phyloP scores from a whole-genome alignment of 2,329 filamentous ascomycete genomes.

The Trichoderma atrobrunneum region DNA sequence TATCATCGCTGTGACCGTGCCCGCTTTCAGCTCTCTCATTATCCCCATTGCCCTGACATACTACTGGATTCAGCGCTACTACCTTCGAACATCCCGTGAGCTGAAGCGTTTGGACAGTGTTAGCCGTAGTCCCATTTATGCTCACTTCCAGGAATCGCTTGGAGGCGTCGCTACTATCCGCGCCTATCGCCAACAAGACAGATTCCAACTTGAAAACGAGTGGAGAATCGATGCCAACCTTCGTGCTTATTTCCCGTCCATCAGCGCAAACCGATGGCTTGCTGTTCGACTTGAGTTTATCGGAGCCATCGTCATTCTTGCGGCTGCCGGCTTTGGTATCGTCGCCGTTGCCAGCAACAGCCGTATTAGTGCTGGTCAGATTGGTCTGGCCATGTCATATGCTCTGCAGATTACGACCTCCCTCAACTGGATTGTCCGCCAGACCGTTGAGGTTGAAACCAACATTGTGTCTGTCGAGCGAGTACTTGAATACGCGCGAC shows the following conservation, averaged over 20 bases:
- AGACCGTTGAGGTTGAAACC: slow-evolving; percentile 99
- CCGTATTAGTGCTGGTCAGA: slow-evolving; percentile 65
- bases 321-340: slow-evolving; percentile 78
- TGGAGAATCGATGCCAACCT: slow-evolving; percentile 96
- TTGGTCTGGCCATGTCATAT: slow-evolving; percentile 95
- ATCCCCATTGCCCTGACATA: slow-evolving; percentile 79
- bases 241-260: slow-evolving; percentile 90
- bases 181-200: slow-evolving; percentile 82
- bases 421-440: slow-evolving; percentile 97
- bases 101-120: slow-evolving; percentile 94
- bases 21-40: slow-evolving; percentile 76
- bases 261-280: slow-evolving; percentile 92
- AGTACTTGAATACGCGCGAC: slow-evolving; percentile 87
- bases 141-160: slow-evolving; percentile 96
- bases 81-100: slow-evolving; percentile 91
- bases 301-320: slow-evolving; percentile 88
- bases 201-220: slow-evolving; percentile 92
- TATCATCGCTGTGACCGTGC: slow-evolving; percentile 79
- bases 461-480: slow-evolving; percentile 99
- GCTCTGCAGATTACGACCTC: slow-evolving; percentile 95
- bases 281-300: slow-evolving; percentile 94
- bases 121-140: slow-evolving; percentile 92
- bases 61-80: slow-evolving; percentile 93
- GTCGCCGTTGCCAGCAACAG: slow-evolving; percentile 70
- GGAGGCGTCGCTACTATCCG: slow-evolving; percentile 93